These are phyloP conservation scores for Phytopythium cucurbitacearum DNA, from an alignment of 352 stramenopile genomes.

Conservation along the genomic window DNA sequence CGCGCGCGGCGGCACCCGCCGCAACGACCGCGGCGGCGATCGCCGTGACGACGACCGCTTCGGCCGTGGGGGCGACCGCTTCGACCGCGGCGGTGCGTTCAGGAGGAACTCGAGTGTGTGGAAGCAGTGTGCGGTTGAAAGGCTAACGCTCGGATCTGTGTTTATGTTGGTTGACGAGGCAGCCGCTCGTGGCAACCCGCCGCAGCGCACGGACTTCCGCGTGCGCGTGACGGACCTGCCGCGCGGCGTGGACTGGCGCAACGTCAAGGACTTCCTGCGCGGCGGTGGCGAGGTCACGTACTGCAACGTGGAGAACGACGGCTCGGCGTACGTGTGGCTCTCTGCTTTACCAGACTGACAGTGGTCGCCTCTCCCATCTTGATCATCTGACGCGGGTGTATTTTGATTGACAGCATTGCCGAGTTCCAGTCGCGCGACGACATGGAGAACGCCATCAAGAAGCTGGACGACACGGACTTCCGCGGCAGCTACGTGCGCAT, in stretches of 20 bases:
- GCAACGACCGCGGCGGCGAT: conserved; percentile 37
- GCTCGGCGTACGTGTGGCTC: conserved; percentile 62
- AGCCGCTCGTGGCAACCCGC: conserved; percentile 47
- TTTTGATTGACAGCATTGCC: conserved; percentile 37
- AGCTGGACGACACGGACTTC: conserved; percentile 88
- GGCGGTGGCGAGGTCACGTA: conserved; percentile 82
- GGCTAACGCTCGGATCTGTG: background rate
- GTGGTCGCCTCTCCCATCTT: background rate
- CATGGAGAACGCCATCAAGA: conserved; percentile 81
- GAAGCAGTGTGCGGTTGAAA: too few species aligned
- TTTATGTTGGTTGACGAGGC: background rate
- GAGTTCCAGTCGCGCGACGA: conserved; percentile 81
- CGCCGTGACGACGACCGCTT: conserved; percentile 26
- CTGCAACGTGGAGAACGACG: conserved; percentile 79
- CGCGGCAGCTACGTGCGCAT: conserved; percentile 80
- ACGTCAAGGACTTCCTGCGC: conserved; percentile 86
- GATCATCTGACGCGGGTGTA: background rate
- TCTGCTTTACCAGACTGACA: background rate
- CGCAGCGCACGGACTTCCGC: conserved; percentile 70
- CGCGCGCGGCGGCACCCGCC: conserved; percentile 67
- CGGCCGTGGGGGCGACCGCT: conserved; percentile 36
- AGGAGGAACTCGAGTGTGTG: too few species aligned
- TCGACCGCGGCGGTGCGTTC: conserved; percentile 53
- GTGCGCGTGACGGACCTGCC: conserved; percentile 77
- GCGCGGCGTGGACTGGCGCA: conserved; percentile 77